phyloP scores from a whole-genome alignment of 176 grass and related monocot species.

The Olyra latifolia region DNA sequence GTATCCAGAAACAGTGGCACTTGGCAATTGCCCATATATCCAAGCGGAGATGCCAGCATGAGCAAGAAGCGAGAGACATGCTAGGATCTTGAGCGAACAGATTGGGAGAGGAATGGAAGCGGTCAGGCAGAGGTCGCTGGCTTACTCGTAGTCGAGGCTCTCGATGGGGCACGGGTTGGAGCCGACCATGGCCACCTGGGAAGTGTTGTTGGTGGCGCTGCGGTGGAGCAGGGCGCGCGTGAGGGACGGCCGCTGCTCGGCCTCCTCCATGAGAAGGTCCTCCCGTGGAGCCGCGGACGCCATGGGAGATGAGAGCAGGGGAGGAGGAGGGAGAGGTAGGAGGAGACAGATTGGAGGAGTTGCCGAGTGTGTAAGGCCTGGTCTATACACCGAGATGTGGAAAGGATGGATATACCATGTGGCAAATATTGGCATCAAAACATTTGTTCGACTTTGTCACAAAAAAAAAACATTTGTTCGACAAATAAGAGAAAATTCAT shows the following conservation, averaged over 20 bases:
- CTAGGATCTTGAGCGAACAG: background rate
- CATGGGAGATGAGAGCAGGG: background rate
- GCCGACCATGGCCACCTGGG: conserved; percentile 93
- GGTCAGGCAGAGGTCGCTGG: background rate
- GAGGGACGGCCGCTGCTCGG: conserved; percentile 18
- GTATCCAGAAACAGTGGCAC: background rate
- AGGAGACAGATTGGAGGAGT: no score
- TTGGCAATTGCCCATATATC: background rate
- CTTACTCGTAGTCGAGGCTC: conserved; percentile 96
- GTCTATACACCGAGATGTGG: background rate
- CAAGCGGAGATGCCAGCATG: no score
- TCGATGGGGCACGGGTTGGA: conserved; percentile 92
- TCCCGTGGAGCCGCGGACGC: conserved; percentile 27
- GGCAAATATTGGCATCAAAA: no score
- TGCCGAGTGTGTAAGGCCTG: background rate
- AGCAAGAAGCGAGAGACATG: background rate
- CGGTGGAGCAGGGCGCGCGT: conserved; percentile 55
- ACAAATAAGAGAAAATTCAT: no score
- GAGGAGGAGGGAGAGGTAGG: background rate
- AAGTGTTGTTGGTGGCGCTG: conserved; percentile 67
- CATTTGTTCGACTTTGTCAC: no score
- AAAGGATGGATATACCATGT: no score
- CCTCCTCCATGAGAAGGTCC: conserved; percentile 32
- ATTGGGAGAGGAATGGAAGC: background rate
- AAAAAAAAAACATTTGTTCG: no score